Evolutionary conservation across 2,329 filamentous ascomycete species (phyloP).

Genomic region (Hypomyces perniciosus): DNA sequence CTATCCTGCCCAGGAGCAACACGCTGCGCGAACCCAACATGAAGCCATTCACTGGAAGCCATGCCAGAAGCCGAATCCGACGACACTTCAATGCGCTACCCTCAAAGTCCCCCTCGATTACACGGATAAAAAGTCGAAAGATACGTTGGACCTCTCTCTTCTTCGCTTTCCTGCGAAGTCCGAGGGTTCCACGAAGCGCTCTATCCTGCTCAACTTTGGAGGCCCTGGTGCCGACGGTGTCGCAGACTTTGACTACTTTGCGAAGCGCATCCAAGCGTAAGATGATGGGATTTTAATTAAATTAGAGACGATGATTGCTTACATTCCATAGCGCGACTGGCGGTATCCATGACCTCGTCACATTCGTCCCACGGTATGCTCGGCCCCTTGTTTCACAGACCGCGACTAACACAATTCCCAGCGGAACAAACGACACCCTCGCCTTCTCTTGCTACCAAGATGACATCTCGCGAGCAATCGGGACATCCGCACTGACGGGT

Average conservation of each 20-base stretch:
- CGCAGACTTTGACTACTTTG: slow-evolving; percentile 1
- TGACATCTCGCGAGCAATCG: background rate
- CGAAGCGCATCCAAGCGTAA: slow-evolving; percentile 9
- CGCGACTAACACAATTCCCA: slow-evolving; percentile 2
- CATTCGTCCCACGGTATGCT: slow-evolving; percentile 22
- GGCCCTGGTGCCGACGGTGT: slow-evolving; percentile 17
- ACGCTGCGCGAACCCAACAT: background rate
- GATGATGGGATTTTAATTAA: background rate
- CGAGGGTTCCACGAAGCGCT: slow-evolving; percentile 20
- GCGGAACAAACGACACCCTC: slow-evolving; percentile 23
- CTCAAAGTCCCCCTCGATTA: slow-evolving; percentile 11
- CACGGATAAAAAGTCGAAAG: slow-evolving; percentile 14
- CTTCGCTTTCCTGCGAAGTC: slow-evolving; percentile 10
- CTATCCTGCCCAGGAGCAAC: background rate
- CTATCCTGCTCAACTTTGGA: slow-evolving; percentile 27
- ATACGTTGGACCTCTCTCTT: slow-evolving; percentile 11
- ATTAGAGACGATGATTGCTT: background rate
- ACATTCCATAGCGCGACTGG: slow-evolving; percentile 17
- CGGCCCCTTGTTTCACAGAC: background rate
- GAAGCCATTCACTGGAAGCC: background rate
- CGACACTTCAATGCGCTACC: background rate
- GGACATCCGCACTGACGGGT: background rate
- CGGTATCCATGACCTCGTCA: slow-evolving; percentile 20
- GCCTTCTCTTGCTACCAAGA: slow-evolving; percentile 21
- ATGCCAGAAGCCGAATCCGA: background rate